These are phyloP conservation scores for Flaveria trinervia DNA, from an alignment of 129 eudicot species.

Conservation along the genomic window DNA sequence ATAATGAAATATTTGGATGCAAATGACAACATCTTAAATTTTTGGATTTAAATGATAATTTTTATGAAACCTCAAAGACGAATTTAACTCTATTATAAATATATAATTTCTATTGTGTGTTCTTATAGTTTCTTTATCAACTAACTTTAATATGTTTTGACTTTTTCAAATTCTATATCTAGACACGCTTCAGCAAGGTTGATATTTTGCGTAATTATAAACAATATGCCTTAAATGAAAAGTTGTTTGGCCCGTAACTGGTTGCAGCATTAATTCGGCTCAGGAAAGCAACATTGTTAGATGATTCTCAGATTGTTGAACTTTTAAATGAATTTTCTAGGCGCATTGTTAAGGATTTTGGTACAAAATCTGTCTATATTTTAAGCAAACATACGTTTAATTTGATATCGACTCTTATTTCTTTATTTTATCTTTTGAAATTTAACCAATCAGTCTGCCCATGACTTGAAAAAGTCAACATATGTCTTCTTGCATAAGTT, in stretches of 20 bases:
- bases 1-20: too few relatives aligned
- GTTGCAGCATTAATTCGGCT: constrained; percentile 71
- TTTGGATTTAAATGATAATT: too few relatives aligned
- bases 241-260: constrained; percentile 73
- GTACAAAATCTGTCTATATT: constrained; percentile 33
- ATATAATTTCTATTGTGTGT: constrained; percentile 1
- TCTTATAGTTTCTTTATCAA: not conserved
- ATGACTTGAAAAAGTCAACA: constrained; percentile 1
- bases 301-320: constrained; percentile 74
- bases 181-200: constrained; percentile 86
- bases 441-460: not conserved
- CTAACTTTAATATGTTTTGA: constrained; percentile 18
- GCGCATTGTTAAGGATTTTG: constrained; percentile 85
- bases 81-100: too few relatives aligned
- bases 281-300: constrained; percentile 71
- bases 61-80: too few relatives aligned
- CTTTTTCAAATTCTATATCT: constrained; percentile 35
- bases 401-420: not conserved
- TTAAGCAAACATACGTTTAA: not conserved
- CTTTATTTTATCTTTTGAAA: not conserved
- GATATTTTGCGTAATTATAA: constrained; percentile 85
- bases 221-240: constrained; percentile 83
- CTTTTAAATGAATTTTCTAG: constrained; percentile 77
- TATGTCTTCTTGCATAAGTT: not conserved
- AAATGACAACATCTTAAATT: too few relatives aligned